A percentile compares a stretch with the other conserved stretches of the same genome.
phyloP scores from a whole-genome alignment of 306 rosid genomes.

The Fragaria iinumae region DNA sequence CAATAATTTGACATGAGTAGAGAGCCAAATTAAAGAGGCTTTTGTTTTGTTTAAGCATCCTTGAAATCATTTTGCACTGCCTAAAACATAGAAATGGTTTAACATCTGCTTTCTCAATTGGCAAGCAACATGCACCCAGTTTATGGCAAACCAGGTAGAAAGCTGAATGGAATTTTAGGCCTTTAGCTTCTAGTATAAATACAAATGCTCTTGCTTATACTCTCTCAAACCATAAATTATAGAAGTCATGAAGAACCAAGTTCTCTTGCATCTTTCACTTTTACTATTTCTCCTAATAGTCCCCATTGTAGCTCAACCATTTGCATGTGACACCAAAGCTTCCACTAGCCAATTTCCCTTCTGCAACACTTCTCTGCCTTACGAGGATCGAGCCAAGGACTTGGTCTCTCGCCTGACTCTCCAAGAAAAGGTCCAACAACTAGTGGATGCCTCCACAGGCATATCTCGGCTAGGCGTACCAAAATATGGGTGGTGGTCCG shows the following conservation, averaged over 20 bases:
- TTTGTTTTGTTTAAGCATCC: conserved; percentile 44
- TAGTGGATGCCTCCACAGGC: conserved; percentile 41
- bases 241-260: conserved; percentile 35
- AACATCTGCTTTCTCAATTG: conserved; percentile 23
- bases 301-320: conserved; percentile 38
- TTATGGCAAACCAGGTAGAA: conserved; percentile 17
- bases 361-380: conserved; percentile 51
- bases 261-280: conserved; percentile 25
- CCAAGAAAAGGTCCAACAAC: conserved; percentile 52
- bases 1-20: background rate
- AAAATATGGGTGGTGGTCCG: conserved; percentile 78
- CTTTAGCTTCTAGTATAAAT: conserved; percentile 30
- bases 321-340: conserved; percentile 53
- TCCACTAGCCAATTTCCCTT: conserved; percentile 47
- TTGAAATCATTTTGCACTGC: conserved; percentile 24
- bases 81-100: background rate
- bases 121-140: conserved; percentile 47
- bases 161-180: background rate
- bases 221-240: background rate
- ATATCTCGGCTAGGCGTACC: conserved; percentile 64
- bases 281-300: conserved; percentile 17
- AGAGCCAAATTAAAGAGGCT: conserved; percentile 29
- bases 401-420: conserved; percentile 58
- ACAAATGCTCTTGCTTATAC: conserved; percentile 5
- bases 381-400: conserved; percentile 47